These are phyloP conservation scores for Syzygium jambos DNA, from an alignment of 345 rosid species.

Conservation along the genomic window DNA sequence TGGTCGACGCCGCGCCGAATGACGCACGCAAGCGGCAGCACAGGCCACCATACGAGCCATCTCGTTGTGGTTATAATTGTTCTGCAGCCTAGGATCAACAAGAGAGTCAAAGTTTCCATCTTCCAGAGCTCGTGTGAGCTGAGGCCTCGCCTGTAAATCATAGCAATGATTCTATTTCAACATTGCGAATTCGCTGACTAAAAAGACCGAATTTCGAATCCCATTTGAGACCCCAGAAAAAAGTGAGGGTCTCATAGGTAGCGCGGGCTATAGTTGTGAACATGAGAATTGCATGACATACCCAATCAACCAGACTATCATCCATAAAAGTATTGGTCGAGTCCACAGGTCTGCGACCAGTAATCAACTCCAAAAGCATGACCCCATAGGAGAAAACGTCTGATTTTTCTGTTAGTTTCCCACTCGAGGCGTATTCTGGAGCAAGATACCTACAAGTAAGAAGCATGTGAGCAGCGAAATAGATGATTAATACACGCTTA, in stretches of 20 bases:
- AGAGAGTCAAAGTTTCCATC: slow-evolving; percentile 56
- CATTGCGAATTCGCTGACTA: background rate
- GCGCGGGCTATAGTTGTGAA: background rate
- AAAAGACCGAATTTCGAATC: background rate
- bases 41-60: slow-evolving; percentile 88
- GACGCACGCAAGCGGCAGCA: slow-evolving; percentile 84
- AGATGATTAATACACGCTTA: background rate
- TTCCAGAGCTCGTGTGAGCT: slow-evolving; percentile 57
- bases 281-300: slow-evolving; percentile 13
- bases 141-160: slow-evolving; percentile 62
- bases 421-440: slow-evolving; percentile 94
- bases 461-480: background rate
- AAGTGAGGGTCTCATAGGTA: background rate
- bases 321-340: slow-evolving; percentile 52
- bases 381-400: slow-evolving; percentile 90
- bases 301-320: slow-evolving; percentile 98
- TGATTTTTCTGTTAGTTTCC: slow-evolving; percentile 81
- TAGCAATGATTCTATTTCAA: background rate
- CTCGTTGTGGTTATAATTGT: slow-evolving; percentile 51
- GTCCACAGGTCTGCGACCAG: slow-evolving; percentile 83
- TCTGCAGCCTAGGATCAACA: slow-evolving; percentile 54
- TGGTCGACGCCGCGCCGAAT: slow-evolving; percentile 82
- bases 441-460: slow-evolving; percentile 58
- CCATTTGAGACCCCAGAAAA: background rate
- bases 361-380: slow-evolving; percentile 86